Conservation (phyloP, 1,139 yeast species). For the Eremothecium sinecaudum region DNA sequence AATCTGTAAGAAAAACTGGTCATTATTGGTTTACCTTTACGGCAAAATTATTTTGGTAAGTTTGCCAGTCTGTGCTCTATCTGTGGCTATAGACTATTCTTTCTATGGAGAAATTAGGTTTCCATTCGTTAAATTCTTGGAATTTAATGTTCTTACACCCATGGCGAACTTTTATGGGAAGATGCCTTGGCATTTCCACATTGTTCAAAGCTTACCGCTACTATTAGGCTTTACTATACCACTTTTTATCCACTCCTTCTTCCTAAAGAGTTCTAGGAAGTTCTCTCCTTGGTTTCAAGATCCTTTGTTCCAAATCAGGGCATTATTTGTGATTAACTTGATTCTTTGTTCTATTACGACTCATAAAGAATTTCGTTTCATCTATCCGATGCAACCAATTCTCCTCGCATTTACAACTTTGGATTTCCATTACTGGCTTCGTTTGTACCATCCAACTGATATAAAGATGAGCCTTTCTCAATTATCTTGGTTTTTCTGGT, state of each 20-base stretch:
- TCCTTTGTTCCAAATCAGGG: constrained; percentile 19
- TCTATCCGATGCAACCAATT: constrained; percentile 80
- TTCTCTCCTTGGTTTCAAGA: constrained; percentile 4
- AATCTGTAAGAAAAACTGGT: constrained; percentile 10
- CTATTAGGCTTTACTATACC: constrained; percentile 62
- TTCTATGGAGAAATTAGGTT: constrained; percentile 53
- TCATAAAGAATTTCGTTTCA: constrained; percentile 87
- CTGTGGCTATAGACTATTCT: constrained; percentile 42
- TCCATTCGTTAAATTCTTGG: constrained; percentile 61
- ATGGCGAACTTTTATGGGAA: constrained; percentile 78
- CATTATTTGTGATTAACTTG: constrained; percentile 37
- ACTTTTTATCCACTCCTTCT: constrained; percentile 39
- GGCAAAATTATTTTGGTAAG: constrained; percentile 24
- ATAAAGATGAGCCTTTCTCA: background rate
- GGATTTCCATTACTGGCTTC: constrained; percentile 22
- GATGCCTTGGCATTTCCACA: constrained; percentile 78
- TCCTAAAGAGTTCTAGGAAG: constrained; percentile 5
- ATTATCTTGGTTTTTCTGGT: background rate
- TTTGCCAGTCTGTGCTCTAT: constrained; percentile 30
- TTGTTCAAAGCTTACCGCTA: constrained; percentile 74
- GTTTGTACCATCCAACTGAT: background rate
- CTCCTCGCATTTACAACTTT: constrained; percentile 39
- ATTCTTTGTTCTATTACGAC: constrained; percentile 51
- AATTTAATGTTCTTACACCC: constrained; percentile 65
- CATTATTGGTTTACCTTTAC: constrained; percentile 14